Conservation (phyloP, 169 alveolate genomes). For the Plasmodium adleri region DNA sequence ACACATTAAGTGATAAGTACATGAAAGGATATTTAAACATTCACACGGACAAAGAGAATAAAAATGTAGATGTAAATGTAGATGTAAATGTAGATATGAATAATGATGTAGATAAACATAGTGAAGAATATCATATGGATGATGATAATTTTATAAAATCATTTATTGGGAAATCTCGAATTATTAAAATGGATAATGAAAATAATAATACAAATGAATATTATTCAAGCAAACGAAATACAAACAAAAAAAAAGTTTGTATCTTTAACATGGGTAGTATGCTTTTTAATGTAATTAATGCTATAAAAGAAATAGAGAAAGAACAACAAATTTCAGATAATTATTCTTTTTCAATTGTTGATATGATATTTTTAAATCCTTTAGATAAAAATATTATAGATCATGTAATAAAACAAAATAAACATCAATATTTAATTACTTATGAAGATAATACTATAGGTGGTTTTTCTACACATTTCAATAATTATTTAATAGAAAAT, state of each 20-base stretch:
- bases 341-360: constrained; percentile 56
- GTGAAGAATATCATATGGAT: background rate
- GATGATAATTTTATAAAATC: background rate
- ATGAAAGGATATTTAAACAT: constrained; percentile 23
- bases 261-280: constrained; percentile 72
- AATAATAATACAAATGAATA: background rate
- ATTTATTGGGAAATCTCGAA: constrained; percentile 30
- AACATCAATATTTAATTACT: constrained; percentile 31
- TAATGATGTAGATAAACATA: too few species aligned
- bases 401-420: constrained; percentile 27
- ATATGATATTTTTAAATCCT: constrained; percentile 67
- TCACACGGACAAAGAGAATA: background rate
- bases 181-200: constrained; percentile 31
- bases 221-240: too few species aligned
- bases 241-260: constrained; percentile 6
- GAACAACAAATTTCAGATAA: background rate
- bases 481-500: constrained; percentile 42
- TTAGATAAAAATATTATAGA: constrained; percentile 58
- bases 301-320: constrained; percentile 43
- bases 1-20: constrained; percentile 30
- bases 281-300: constrained; percentile 60
- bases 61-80: too few species aligned
- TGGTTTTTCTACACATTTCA: constrained; percentile 67
- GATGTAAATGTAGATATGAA: too few species aligned
- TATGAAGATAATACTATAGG: constrained; percentile 71